Conservation (phyloP, 441 rosid species). For the Erodium chrysanthum region DNA sequence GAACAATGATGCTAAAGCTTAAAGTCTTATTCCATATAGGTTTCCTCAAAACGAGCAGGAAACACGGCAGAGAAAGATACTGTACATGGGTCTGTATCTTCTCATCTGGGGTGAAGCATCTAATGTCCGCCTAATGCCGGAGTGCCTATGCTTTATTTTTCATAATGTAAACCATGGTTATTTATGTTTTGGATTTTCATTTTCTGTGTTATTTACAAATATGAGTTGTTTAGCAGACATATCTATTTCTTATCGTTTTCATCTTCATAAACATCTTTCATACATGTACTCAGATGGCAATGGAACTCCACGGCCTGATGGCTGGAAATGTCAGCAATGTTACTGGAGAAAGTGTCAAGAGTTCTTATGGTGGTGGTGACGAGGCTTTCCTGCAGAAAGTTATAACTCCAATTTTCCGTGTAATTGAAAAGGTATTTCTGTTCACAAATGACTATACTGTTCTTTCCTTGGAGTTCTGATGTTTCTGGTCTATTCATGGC, state of each 20-base stretch:
- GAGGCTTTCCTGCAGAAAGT: constrained; percentile 95
- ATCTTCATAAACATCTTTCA: neutral
- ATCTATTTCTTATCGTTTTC: too few species aligned
- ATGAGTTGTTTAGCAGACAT: too few species aligned
- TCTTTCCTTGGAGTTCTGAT: constrained; percentile 11
- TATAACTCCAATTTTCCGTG: constrained; percentile 81
- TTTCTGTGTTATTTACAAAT: too few species aligned
- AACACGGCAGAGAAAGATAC: constrained; percentile 82
- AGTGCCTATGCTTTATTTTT: constrained; percentile 92
- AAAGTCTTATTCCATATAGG: constrained; percentile 30
- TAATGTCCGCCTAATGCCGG: constrained; percentile 89
- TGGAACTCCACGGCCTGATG: constrained; percentile 92
- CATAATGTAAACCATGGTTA: constrained; percentile 54
- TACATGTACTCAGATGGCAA: constrained; percentile 75
- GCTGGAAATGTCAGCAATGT: constrained; percentile 95
- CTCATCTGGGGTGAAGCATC: constrained; percentile 99
- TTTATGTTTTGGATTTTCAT: too few species aligned
- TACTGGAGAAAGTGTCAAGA: constrained; percentile 93
- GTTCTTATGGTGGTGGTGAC: constrained; percentile 97
- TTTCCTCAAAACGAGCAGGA: constrained; percentile 90
- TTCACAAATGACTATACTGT: constrained; percentile 7
- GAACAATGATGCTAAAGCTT: constrained; percentile 6
- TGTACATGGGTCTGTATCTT: constrained; percentile 93
- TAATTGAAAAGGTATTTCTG: constrained; percentile 59
- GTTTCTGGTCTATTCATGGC: constrained; percentile 22